phyloP scores from a whole-genome alignment of 805 yeast species.

The Pichia exigua region DNA sequence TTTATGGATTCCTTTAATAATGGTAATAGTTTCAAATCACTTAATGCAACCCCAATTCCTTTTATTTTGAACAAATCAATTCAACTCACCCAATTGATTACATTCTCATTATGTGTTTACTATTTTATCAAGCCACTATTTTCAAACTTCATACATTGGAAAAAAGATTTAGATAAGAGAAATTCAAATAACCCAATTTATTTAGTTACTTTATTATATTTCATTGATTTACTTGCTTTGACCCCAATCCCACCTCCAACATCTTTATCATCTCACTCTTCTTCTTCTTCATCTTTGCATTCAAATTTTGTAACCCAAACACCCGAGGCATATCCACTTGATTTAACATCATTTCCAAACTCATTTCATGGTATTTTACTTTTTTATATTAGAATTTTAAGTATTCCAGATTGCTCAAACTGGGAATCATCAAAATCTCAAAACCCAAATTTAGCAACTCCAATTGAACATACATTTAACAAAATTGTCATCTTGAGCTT shows the following conservation, averaged over 20 bases:
- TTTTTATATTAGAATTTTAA: conserved; percentile 12
- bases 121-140: conserved; percentile 4
- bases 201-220: not conserved
- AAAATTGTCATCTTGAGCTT: conserved; percentile 17
- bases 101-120: conserved; percentile 17
- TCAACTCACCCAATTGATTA: conserved; percentile 9
- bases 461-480: conserved; percentile 20
- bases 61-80: conserved; percentile 2
- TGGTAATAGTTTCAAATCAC: not conserved
- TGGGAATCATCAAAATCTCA: not conserved
- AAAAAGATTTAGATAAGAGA: not conserved
- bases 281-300: too few species aligned
- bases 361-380: not conserved
- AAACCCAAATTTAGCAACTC: not conserved
- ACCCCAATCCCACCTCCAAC: not conserved
- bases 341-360: conserved; percentile 5
- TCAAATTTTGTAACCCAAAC: not conserved
- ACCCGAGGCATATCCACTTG: conserved; percentile 1
- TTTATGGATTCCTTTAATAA: conserved; percentile 13
- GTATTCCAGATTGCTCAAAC: conserved; percentile 8
- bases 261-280: not conserved
- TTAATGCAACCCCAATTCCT: conserved; percentile 1
- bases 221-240: not conserved
- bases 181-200: not conserved
- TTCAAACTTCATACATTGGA: not conserved